Conservation (phyloP, 257 asterid genomes). For the Solanum bulbocastanum region DNA sequence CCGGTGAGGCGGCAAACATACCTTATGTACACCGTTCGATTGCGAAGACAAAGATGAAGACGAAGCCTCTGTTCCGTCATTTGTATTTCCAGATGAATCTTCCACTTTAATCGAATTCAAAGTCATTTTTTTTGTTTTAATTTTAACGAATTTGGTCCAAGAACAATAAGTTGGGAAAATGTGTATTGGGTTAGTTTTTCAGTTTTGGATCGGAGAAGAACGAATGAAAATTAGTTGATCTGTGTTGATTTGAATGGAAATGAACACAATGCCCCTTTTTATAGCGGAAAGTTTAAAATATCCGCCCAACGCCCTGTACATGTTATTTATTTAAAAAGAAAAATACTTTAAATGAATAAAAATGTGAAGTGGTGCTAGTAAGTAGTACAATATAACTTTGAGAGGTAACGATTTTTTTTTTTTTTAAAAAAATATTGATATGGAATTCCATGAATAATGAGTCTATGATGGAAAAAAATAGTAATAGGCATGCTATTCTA, state of each 20-base stretch:
- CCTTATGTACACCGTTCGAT: conserved; percentile 42
- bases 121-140: conserved; percentile 6
- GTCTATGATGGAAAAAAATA: background rate
- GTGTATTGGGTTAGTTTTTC: background rate
- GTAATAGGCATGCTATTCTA: background rate
- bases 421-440: too few relatives aligned
- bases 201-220: background rate
- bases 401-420: background rate
- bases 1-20: conserved; percentile 54
- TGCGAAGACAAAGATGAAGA: background rate
- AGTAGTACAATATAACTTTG: background rate
- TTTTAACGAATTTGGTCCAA: background rate
- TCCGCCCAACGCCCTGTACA: background rate
- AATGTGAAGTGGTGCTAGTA: background rate
- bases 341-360: background rate
- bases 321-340: background rate
- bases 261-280: background rate
- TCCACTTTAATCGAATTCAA: conserved; percentile 48
- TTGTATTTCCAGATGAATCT: conserved; percentile 22
- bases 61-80: background rate
- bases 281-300: background rate
- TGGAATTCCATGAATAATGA: background rate
- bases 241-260: background rate
- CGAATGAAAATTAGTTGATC: background rate
- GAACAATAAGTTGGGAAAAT: background rate